Evolutionary conservation across 805 yeast species (phyloP).

Genomic region (Ogataea paraovalis): DNA sequence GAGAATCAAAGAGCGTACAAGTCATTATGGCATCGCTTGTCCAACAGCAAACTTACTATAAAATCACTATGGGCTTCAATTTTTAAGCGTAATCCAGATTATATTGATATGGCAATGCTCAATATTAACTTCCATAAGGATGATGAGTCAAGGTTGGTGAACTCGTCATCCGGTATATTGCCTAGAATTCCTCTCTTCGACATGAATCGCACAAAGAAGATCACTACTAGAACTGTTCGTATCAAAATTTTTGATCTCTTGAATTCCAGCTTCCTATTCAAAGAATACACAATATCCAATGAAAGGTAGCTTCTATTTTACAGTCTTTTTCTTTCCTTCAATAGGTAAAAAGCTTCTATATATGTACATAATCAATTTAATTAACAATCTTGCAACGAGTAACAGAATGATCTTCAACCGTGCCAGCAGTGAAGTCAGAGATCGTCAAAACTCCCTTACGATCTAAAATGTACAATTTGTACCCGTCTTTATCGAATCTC

Average conservation of each 20-base stretch:
- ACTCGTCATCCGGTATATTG: constrained; percentile 1
- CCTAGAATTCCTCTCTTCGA: constrained; percentile 1
- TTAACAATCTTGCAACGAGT: constrained; percentile 60
- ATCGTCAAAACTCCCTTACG: constrained; percentile 75
- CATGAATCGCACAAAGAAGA: constrained; percentile 11
- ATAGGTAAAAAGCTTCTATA: neutral
- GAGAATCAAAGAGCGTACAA: constrained; percentile 12
- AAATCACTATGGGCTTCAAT: neutral
- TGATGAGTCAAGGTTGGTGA: constrained; percentile 20
- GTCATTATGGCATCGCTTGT: constrained; percentile 5
- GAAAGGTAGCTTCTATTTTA: neutral
- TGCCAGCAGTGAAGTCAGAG: constrained; percentile 85
- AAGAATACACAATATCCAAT: constrained; percentile 13
- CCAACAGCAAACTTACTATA: neutral
- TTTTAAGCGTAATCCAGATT: constrained; percentile 3
- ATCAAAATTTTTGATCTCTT: constrained; percentile 30
- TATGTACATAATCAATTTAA: constrained; percentile 10
- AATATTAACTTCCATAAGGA: constrained; percentile 22
- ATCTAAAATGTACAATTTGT: constrained; percentile 70
- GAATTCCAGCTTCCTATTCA: constrained; percentile 15
- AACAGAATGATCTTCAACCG: constrained; percentile 65
- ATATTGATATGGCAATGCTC: constrained; percentile 26
- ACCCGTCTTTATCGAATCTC: constrained; percentile 76
- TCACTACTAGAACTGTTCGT: constrained; percentile 26
- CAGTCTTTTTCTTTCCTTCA: no score